Evolutionary conservation across 1,284 basidiomycete genomes (phyloP), one percentile per base, ranked within the genome.

Genomic region (Ustilago cynodontis): DNA sequence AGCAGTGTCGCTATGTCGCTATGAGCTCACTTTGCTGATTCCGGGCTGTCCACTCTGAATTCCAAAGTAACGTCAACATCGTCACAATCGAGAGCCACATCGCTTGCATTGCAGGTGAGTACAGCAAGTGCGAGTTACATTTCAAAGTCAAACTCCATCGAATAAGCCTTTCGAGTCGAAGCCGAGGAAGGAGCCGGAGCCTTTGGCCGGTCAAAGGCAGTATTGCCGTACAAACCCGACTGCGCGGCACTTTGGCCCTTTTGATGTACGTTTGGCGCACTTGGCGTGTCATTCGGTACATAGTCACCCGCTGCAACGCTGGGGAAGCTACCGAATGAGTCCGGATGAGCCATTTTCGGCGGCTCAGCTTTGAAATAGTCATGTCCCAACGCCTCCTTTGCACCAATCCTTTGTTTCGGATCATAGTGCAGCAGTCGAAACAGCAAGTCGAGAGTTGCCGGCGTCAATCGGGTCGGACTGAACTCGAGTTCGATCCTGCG

Each of bases 321-420:
- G 18, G 97, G 97, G 87, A 99, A 99, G 1, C 94, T 96, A 1
- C 93, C 91, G 86, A 99, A 99, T 60, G 96, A 88, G 83, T 98
- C 95, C n/a, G 95, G 94, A 86, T 99, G 96, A 82, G 99, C 98
- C 0, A 97, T 96, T 43, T 93, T 87, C 0, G 97, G 97, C 0
- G 93, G 92, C 87, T 99, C 97, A 5, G 80, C 29, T 3, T 88
- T 91, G 86, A 99, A 99, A 86, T 95, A 99, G 1, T 92, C 91
- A 87, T 99, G 97, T 74, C 91, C 89, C 47, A 95, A 86, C 2
- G 95, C 97, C 71, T 95, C 93, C 66, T 93, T 93, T 0, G 96
- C 95, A 37, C 90, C 90, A 62, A 98, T 93, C 50, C 97, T 89
- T 69, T 90, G 88, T 16, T 90, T 90, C 0, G 97, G 96, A 85